Conservation (phyloP, 495 filamentous ascomycete species). For the Hypoxylon cercidicola region DNA sequence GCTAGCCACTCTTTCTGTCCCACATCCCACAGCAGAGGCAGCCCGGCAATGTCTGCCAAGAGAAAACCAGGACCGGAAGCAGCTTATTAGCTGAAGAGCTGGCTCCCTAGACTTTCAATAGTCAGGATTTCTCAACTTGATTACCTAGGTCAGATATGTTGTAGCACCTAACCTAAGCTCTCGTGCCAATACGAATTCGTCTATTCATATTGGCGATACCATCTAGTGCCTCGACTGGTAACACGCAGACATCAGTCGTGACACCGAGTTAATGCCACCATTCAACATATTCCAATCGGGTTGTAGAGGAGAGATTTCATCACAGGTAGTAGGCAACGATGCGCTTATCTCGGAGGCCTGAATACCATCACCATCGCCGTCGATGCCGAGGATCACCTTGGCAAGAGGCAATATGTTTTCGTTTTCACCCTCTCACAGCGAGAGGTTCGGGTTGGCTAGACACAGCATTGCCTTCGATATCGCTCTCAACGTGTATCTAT, state of each 20-base stretch:
- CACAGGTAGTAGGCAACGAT: conserved; percentile 14
- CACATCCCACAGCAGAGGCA: conserved; percentile 26
- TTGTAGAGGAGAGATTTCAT: conserved; percentile 21
- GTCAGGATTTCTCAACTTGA: conserved; percentile 14
- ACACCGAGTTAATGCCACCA: conserved; percentile 7
- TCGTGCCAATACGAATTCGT: conserved; percentile 32
- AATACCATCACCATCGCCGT: conserved; percentile 9
- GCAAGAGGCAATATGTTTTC: conserved; percentile 24
- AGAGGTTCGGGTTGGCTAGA: not conserved
- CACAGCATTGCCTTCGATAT: not conserved
- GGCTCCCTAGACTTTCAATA: conserved; percentile 3
- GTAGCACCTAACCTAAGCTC: conserved; percentile 19
- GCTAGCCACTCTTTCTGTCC: conserved; percentile 27
- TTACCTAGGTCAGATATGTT: conserved; percentile 11
- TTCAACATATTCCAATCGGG: conserved; percentile 32
- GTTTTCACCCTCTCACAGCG: conserved; percentile 1
- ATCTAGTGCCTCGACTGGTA: conserved; percentile 11
- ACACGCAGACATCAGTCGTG: conserved; percentile 22
- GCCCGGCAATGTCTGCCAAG: not conserved
- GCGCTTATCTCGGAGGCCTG: conserved; percentile 32
- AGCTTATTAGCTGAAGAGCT: conserved; percentile 22
- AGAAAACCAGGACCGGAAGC: conserved; percentile 8
- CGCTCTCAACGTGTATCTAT: not conserved
- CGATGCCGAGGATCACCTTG: conserved; percentile 20
- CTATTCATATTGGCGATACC: conserved; percentile 24